Base-by-base conservation (phyloP, 805 yeast genomes). In the Ogataea neopini region DNA sequence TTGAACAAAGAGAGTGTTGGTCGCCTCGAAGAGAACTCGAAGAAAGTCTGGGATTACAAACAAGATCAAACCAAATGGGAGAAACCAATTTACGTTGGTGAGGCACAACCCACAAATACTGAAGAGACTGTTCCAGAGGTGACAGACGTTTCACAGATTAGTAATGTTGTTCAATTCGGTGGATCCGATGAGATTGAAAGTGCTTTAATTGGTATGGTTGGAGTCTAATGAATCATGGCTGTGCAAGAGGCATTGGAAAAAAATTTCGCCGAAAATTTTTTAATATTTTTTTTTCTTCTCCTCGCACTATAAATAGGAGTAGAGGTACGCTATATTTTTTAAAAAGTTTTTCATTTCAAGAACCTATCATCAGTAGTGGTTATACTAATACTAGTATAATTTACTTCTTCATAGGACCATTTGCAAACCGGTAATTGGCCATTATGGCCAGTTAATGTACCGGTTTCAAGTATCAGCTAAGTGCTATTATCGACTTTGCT, bases 361-460 rank as follows among this genome's bases (percentile, higher is more conserved):
- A 60, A 62, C 49, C 57, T 56, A 77, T 73, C 87, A 82, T 82
- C 85, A 80, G 88, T 82, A 82, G 88, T 80, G 87, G 87, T 81
- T 82, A 81, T 81, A 80, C 87, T 82, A 81, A 78, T 79, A 76
- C 81, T 71, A 73, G 79, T 75, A 73, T 73, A 64, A 76, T 81
- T 81, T 80, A 79, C 64, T 63, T 54, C 40, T 59, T 60, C 59
- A 63, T 75, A 77, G 73, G 74, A 77, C 70, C 71, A 66, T 71
- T 67, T 73, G 76, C 65, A 58, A 69, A 45, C 49, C 48, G 74
- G 63, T 71, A 62, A 61, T 56, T 73, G 62, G 69, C 63, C 73
- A 70, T 61, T 56, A 68, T 69, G 74, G 66, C 62, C 53, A 61
- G 57, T 57, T 55, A 50, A 7, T 54, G 38, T 55, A 36, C 61